phyloP scores from a whole-genome alignment of 163 green algal species.

The Chlamydomonas reinhardtii region DNA sequence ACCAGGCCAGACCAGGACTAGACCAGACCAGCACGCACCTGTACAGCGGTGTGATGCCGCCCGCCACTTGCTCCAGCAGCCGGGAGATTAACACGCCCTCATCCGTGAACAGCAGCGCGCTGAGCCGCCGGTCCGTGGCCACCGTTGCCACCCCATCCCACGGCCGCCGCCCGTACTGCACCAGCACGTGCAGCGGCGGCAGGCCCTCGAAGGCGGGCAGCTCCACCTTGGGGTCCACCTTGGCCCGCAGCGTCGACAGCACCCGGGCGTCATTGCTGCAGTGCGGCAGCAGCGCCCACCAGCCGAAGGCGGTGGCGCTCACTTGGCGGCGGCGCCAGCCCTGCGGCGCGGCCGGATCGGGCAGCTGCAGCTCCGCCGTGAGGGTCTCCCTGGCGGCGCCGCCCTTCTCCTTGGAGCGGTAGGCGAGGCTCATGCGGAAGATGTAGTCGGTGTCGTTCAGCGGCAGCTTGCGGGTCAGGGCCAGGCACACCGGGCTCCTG shows the following conservation, averaged over 20 bases:
- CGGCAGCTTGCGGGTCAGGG: too few relatives aligned
- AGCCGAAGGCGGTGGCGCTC: too few relatives aligned
- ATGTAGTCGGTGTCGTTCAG: too few relatives aligned
- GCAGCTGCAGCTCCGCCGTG: too few relatives aligned
- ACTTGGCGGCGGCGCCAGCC: too few relatives aligned
- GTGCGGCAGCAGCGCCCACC: too few relatives aligned
- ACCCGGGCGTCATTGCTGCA: too few relatives aligned
- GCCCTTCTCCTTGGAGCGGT: too few relatives aligned
- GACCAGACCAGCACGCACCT: background rate
- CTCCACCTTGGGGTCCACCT: background rate
- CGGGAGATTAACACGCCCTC: background rate
- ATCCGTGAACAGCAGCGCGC: background rate
- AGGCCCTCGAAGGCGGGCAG: background rate
- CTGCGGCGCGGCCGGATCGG: too few relatives aligned
- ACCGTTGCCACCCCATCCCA: background rate
- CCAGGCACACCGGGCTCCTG: too few relatives aligned
- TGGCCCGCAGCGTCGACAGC: background rate
- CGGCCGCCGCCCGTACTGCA: background rate
- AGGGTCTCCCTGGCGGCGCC: too few relatives aligned
- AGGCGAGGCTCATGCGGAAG: too few relatives aligned
- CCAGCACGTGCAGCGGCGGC: constrained; percentile 10
- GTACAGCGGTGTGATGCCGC: constrained; percentile 12
- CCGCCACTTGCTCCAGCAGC: background rate
- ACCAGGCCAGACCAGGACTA: background rate
- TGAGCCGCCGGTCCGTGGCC: background rate